Base-by-base conservation (phyloP, 805 yeast species). In the Suhomyces kilbournensis region DNA sequence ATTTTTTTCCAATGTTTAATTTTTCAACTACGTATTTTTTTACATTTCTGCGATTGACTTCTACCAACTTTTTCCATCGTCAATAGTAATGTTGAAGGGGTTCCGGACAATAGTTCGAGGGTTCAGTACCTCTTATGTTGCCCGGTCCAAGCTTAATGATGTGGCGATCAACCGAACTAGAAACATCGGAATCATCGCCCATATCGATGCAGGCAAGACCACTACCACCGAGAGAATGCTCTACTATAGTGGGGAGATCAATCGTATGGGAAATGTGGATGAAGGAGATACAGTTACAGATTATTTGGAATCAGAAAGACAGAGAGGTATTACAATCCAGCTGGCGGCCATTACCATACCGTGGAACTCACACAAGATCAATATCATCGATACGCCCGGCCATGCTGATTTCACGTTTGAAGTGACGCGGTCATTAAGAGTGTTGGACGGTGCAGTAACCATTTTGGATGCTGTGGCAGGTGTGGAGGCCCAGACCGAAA, bases 371-470 rank as follows among this genome's bases (percentile, higher is more conserved):
- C 81, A 83, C 62, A 83, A 82, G 58, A 84, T 94, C 61, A 94
- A 94, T 67, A 76, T 94, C 52, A 91, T 94, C 22, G 99, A 94
- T 67, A 94, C 99, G 0, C 99, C 99, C 0, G 99, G 99, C 0
- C 99, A 94, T 69, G 97, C 97, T 0, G 99, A 94, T 70, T 94
- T 94, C 67, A 88, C 96, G 0, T 94, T 92, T 67, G 99, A 94
- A 69, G 99, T 94, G 4, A 88, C 83, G 1, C 74, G 97, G 51
- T 86, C 98, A 0, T 76, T 94, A 52, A 79, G 97, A 56, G 97
- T 94, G 1, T 72, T 94, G 8, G 99, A 94, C 71, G 97, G 98
- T 3, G 96, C 93, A 1, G 96, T 94, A 7, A 87, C 96, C 0
- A 88, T 94, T 8, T 70, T 94, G 49, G 99, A 94, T 71, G 96